Base-by-base conservation (phyloP, 805 yeast species). In the Metschnikowia hibisci region DNA sequence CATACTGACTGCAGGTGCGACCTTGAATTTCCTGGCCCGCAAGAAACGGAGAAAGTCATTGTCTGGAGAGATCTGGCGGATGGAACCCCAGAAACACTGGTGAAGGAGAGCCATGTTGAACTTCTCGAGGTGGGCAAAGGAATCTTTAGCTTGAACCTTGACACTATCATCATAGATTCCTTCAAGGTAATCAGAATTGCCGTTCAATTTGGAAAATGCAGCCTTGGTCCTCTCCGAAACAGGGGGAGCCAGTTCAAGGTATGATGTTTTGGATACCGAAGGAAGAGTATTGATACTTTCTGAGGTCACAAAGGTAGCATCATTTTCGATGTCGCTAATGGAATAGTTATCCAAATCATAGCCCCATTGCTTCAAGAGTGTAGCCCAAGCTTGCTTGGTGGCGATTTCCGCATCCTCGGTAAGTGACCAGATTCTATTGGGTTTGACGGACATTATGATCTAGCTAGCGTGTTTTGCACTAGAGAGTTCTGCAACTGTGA, bases 361-460 rank as follows among this genome's bases (percentile, higher is more conserved):
- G 29, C 57, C 55, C 29, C 45, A 49, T 6, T 46, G 76, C 51
- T 77, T 78, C 50, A 85, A 66, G 36, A 80, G 54, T 53, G 80
- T 73, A 39, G 83, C 80, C 89, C 90, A 86, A 4, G 76, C 72
- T 55, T 83, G 87, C 61, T 86, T 86, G 56, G 84, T 63, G 14
- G 73, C 71, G 39, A 73, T 54, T 55, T 84, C 90, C 59, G 84
- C 81, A 18, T 82, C 84, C 2, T 64, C 61, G 12, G 43, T 66
- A 68, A 33, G 46, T 25, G 53, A 46, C 56, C 55, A 51, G 34
- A 51, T 43, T 45, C 56, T 43, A 49, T 51, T 49, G 11, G 50
- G 46, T 25, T 45, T 50, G 27, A 43, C 32, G 23, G 46, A 22
- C 50, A 46, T 46, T 11, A 11, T 6, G 27, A 14, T 20, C 23